Base-by-base conservation (phyloP, 1,284 basidiomycete genomes). In the Crepidotus sp. region DNA sequence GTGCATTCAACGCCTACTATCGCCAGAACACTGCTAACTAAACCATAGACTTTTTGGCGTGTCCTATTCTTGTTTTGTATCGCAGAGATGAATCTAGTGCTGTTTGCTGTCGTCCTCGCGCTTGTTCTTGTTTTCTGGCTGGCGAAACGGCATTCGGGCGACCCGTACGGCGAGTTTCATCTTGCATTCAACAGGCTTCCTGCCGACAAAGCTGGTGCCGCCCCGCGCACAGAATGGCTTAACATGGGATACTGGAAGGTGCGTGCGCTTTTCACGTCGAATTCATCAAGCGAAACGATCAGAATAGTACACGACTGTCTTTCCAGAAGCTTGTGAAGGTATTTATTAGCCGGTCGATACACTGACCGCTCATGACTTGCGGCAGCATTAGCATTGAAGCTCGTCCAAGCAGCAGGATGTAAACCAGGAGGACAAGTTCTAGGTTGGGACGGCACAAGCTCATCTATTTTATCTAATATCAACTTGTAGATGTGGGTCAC, bases 191-290 rank as follows among this genome's bases (percentile, higher is more conserved):
- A 80, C 54, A 59, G 55, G 46, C 40, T 38, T 15, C 36, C 40
- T 13, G 7, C 59, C 67, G 55, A 61, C 22, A 40, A 54, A 6
- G 45, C 46, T 15, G 37, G 45, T n/a, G 49, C 36, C n/a, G n/a
- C 51, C 15, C 76, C 72, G n/a, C 55, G 54, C 29, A 79, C 77
- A 1, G 77, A 81, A 60, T 81, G 79, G 80, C 59, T 81, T 26
- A 81, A 82, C 57, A 78, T 80, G 74, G 79, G 77, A 3, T 77
- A 68, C 50, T 80, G 77, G 78, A 71, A 71, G 68, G 76, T 76
- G 32, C 36, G 60, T 54, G 31, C 9, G 6, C 21, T 31, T 34
- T 25, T 34, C 24, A 40, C 22, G 17, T 32, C 43, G 29, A 34
- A 39, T 45, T 19, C 34, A 35, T 9, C 5, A 13, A 39, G 15